A percentile compares a stretch with the other conserved stretches of the same genome.
phyloP scores from a whole-genome alignment of 139 green algal genomes.

The Deuterostichococcus epilithicus region DNA sequence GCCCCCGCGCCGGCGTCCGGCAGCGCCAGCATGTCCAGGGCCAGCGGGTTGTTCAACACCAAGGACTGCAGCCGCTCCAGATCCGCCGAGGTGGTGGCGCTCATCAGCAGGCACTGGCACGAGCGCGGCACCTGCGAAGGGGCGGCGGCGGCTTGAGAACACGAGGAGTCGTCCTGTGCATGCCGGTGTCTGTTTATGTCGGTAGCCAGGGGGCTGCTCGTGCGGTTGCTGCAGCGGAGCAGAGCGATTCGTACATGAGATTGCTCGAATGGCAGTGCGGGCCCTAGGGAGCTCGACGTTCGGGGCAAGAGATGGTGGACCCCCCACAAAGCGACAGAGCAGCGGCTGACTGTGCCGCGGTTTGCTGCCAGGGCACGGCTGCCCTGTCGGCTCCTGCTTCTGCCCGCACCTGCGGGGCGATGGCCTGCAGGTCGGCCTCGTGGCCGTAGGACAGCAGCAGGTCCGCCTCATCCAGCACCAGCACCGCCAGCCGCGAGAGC shows the following conservation, averaged over 20 bases:
- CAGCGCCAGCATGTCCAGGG: conserved; percentile 63
- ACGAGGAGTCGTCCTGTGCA: no score
- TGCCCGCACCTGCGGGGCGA: conserved; percentile 53
- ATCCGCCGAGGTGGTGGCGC: conserved; percentile 74
- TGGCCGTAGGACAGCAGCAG: conserved; percentile 92
- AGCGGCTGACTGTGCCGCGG: no score
- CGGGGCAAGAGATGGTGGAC: no score
- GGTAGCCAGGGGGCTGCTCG: no score
- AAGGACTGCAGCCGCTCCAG: conserved; percentile 77
- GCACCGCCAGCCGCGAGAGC: conserved; percentile 48
- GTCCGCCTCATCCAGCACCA: conserved; percentile 95
- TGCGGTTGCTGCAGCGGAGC: no score
- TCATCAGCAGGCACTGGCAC: conserved; percentile 92
- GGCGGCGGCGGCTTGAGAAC: not conserved
- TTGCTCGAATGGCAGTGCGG: no score
- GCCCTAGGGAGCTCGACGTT: no score
- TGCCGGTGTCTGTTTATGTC: no score
- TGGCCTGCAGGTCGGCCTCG: conserved; percentile 72
- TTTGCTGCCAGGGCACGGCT: not conserved
- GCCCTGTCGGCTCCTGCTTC: not conserved
- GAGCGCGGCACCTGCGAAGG: conserved; percentile 52
- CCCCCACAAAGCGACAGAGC: no score
- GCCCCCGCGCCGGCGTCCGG: not conserved
- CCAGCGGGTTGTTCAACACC: conserved; percentile 87
- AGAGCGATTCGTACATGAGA: no score